Evolutionary conservation across 2,329 filamentous ascomycete species (phyloP).

Genomic region (Epichloe uncinata): DNA sequence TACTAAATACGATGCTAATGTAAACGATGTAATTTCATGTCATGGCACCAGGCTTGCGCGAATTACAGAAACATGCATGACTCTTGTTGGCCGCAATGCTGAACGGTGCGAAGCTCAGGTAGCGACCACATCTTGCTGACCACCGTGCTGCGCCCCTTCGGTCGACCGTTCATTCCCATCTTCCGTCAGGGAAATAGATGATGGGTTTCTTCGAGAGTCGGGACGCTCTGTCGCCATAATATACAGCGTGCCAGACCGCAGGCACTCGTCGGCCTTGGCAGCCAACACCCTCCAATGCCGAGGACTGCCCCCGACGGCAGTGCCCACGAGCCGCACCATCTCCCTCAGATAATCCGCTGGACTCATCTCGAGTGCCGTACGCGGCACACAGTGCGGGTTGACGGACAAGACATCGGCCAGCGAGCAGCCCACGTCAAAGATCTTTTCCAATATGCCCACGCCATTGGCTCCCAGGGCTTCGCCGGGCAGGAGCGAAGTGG

Average conservation of each 20-base stretch:
- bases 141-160: too few relatives aligned
- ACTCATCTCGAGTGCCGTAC: neutral
- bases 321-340: conserved; percentile 1
- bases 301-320: neutral
- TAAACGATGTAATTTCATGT: too few relatives aligned
- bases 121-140: too few relatives aligned
- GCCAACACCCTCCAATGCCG: conserved; percentile 1
- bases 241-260: neutral
- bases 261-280: conserved; percentile 1
- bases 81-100: too few relatives aligned
- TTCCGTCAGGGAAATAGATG: neutral
- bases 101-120: too few relatives aligned
- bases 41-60: too few relatives aligned
- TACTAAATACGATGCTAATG: too few relatives aligned
- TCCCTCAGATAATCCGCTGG: conserved; percentile 1
- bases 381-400: conserved; percentile 1
- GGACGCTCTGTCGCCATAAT: neutral
- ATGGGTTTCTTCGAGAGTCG: neutral
- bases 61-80: too few relatives aligned
- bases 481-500: conserved; percentile 10
- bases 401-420: conserved; percentile 13
- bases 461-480: conserved; percentile 20
- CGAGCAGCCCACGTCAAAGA: conserved; percentile 21
- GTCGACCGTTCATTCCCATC: neutral
- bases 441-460: conserved; percentile 20